Conservation (phyloP, 352 stramenopile genomes). For the Phytophthora fragariaefolia region DNA sequence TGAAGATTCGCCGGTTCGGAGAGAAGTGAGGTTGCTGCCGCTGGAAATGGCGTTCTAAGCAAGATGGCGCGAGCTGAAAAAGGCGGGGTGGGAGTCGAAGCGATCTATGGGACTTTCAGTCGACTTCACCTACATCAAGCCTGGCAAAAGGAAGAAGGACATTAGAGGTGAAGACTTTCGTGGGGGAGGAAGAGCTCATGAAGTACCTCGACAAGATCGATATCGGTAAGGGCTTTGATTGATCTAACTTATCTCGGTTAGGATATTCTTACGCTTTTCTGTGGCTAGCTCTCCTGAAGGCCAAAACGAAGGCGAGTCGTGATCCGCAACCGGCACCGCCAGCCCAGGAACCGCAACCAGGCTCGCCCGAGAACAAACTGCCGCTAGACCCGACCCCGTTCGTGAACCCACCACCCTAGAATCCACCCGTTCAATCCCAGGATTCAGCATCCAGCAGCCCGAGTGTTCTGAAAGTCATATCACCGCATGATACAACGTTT, state of each 20-base stretch:
- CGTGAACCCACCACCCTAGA: too few relatives aligned
- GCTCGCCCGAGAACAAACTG: too few relatives aligned
- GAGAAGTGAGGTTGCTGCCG: too few relatives aligned
- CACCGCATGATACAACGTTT: not conserved
- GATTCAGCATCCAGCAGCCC: too few relatives aligned
- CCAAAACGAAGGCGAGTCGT: not conserved
- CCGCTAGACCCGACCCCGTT: too few relatives aligned
- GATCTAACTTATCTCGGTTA: too few relatives aligned
- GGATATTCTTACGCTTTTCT: not conserved
- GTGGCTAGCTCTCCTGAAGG: not conserved
- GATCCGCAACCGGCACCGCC: too few relatives aligned
- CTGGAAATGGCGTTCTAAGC: conserved; percentile 13
- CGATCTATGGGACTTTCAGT: not conserved
- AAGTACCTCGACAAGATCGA: conserved; percentile 6
- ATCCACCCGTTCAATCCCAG: too few relatives aligned
- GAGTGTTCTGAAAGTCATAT: not conserved
- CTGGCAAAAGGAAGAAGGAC: conserved; percentile 9
- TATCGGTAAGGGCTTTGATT: not conserved
- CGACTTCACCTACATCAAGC: conserved; percentile 14
- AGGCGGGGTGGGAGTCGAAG: conserved; percentile 10
- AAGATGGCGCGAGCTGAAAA: conserved; percentile 3
- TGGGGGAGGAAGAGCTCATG: conserved; percentile 4
- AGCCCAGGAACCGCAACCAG: too few relatives aligned
- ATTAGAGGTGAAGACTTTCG: not conserved
- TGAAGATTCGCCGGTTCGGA: too few relatives aligned